Evolutionary conservation across 768 basidiomycete genomes (phyloP).

Genomic region (Leccinum pellstonianum): DNA sequence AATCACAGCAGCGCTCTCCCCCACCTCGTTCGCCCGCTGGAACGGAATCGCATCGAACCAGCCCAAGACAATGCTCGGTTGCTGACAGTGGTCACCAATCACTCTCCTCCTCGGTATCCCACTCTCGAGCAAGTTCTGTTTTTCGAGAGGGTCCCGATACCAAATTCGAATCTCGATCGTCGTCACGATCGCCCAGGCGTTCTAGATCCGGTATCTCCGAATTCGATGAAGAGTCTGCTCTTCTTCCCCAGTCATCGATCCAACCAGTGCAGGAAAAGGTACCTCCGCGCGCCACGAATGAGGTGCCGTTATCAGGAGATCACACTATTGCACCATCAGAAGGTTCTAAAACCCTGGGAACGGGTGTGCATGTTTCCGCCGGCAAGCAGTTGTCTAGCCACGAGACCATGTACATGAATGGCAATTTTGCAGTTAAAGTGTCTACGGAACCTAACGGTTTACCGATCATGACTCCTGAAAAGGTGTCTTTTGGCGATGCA

Average conservation of each 20-base stretch:
- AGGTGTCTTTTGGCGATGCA: conserved; percentile 8
- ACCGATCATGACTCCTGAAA: conserved; percentile 9
- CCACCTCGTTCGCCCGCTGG: conserved; percentile 20
- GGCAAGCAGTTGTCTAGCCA: conserved; percentile 22
- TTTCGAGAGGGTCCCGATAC: conserved; percentile 33
- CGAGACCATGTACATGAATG: conserved; percentile 23
- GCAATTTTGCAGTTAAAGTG: conserved; percentile 14
- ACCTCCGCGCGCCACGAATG: conserved; percentile 21
- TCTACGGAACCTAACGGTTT: conserved; percentile 15
- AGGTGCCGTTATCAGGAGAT: conserved; percentile 10
- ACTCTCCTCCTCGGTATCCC: conserved; percentile 18
- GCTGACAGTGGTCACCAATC: conserved; percentile 17
- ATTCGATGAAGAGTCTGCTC: conserved; percentile 18
- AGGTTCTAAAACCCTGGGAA: conserved; percentile 22
- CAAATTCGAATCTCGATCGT: conserved; percentile 43
- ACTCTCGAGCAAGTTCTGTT: conserved; percentile 30
- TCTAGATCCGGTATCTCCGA: conserved; percentile 31
- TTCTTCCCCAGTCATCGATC: conserved; percentile 21
- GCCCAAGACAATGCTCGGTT: conserved; percentile 2
- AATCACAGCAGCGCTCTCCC: conserved; percentile 23
- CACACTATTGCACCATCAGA: conserved; percentile 18
- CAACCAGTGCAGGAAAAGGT: conserved; percentile 37
- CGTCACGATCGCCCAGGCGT: conserved; percentile 51
- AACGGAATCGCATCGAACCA: conserved; percentile 5
- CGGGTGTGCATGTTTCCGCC: conserved; percentile 9